Conservation (phyloP, 257 asterid species). For the Ballota nigra region DNA sequence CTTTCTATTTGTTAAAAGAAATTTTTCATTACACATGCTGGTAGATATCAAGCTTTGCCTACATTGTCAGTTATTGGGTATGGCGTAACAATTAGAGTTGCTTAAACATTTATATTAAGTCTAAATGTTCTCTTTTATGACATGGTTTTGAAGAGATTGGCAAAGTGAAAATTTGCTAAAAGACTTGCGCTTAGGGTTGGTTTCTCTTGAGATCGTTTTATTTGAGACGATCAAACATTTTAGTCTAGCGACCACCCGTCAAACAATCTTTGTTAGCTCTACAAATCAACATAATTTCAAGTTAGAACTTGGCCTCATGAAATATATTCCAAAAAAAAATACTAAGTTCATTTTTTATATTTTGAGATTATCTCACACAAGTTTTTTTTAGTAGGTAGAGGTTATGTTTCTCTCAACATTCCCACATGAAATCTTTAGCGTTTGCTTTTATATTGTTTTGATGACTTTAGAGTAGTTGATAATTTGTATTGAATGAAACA, state of each 20-base stretch:
- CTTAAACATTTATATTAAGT: too few relatives aligned
- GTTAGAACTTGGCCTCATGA: too few relatives aligned
- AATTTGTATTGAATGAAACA: too few relatives aligned
- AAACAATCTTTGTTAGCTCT: background rate
- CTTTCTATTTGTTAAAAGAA: background rate
- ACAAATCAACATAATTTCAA: background rate
- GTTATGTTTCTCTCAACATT: background rate
- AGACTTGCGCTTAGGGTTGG: too few relatives aligned
- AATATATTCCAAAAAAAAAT: too few relatives aligned
- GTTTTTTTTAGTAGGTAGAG: background rate
- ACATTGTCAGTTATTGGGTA: background rate
- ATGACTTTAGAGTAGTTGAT: background rate
- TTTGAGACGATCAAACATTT: background rate
- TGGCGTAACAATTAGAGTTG: background rate
- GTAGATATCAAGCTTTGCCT: background rate
- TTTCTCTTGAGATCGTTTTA: background rate
- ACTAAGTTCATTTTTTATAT: too few relatives aligned
- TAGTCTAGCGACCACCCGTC: background rate
- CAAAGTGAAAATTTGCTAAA: too few relatives aligned
- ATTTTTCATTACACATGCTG: background rate
- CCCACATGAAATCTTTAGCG: background rate
- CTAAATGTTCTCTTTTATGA: too few relatives aligned
- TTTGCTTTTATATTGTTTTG: background rate
- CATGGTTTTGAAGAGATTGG: too few relatives aligned
- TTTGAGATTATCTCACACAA: too few relatives aligned